Percentiles rank a stretch among this genome's conserved stretches.
These are phyloP conservation scores for Alternaria gaisen DNA, from an alignment of 2,329 filamentous ascomycete species.

Conservation along the genomic window DNA sequence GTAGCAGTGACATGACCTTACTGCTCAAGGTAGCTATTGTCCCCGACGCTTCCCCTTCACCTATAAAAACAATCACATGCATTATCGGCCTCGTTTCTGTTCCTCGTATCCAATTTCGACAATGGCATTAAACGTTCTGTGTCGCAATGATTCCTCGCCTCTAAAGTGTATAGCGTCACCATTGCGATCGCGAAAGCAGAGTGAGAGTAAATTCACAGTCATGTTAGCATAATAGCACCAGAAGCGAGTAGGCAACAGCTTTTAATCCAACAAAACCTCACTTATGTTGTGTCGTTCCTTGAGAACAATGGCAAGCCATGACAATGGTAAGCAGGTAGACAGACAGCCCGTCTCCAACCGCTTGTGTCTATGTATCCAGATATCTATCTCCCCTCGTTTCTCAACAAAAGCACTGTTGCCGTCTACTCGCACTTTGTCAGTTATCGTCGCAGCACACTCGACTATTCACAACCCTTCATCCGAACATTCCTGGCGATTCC, in stretches of 20 bases:
- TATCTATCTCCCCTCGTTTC: neutral
- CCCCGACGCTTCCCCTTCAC: neutral
- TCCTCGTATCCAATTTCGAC: neutral
- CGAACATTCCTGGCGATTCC: neutral
- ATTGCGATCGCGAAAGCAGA: neutral
- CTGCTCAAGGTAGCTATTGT: neutral
- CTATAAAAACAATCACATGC: too few species aligned
- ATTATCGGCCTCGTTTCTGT: neutral
- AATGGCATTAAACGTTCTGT: neutral
- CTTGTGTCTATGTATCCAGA: neutral
- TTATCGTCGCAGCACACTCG: neutral
- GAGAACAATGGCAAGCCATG: constrained; percentile 1
- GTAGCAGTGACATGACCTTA: neutral
- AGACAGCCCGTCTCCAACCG: neutral
- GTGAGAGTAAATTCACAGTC: neutral
- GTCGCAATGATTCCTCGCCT: neutral
- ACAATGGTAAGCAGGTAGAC: constrained; percentile 6
- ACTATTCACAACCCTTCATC: neutral
- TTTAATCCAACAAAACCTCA: neutral
- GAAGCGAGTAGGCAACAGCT: neutral
- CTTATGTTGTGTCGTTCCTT: neutral
- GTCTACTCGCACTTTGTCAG: neutral
- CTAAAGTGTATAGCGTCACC: neutral
- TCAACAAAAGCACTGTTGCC: neutral
- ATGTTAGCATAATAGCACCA: neutral